Base-by-base conservation (phyloP, 768 basidiomycete species). In the Jaapia argillacea region DNA sequence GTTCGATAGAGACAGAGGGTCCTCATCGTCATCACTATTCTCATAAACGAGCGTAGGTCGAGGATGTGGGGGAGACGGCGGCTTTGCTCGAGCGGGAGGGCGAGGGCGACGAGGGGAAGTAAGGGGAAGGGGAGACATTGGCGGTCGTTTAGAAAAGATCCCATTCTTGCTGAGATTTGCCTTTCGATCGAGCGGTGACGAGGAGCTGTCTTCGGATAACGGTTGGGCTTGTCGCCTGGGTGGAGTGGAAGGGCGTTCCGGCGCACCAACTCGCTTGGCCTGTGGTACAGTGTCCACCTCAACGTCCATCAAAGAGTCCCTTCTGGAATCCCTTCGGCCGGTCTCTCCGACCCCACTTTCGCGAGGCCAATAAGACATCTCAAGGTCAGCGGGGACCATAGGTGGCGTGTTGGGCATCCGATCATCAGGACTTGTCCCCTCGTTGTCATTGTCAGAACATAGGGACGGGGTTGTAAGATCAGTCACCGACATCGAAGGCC, bases 401-500 rank as follows among this genome's bases (percentile, higher is more conserved):
- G 80, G 79, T 2, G 79, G 79, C 4, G 72, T 72, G 1, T 70
- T 72, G 3, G 67, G 68, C 4, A 61, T 58, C 37, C 45, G 53
- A 38, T 78, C 77, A 28, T 76, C 72, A 4, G 66, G 66, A 41
- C 66, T 68, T 1, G 60, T 64, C 25, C 72, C 72, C 6, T 51
- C 52, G 24, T 74, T 64, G 26, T 58, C 68, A 13, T 71, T 71
- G 54, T 87, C 85, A 3, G 85, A 86, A 52, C 75, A 81, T 13
- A 87, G 64, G 0, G 83, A 85, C 0, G 85, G 85, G 0, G 85
- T 87, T 1, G 68, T 64, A 16, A 67, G 45, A 28, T 68, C 68
- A 12, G 60, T 62, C 18, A 52, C 51, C 5, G 72, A 55, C 2
- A 53, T 43, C 7, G 68, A 45, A 51, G 68, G 44, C 66, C 50